A percentile compares a stretch with the other conserved stretches of the same genome.
Conservation (phyloP, 169 alveolate species). For the Eimeria brunetti region DNA sequence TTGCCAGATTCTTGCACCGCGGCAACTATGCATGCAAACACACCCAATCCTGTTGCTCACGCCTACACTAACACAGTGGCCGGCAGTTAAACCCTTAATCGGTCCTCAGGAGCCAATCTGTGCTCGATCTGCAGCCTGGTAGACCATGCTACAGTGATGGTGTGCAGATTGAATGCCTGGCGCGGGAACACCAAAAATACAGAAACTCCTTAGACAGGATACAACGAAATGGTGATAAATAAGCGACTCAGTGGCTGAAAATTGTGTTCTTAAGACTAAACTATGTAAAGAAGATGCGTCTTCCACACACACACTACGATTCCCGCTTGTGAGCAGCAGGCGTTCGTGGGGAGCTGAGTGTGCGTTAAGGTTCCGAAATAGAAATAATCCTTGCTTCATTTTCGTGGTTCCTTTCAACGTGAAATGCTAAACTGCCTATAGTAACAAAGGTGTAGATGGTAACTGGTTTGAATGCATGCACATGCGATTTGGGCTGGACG, state of each 20-base stretch:
- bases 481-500: constrained; percentile 40
- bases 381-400: background rate
- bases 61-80: too few relatives aligned
- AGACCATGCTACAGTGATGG: too few relatives aligned
- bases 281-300: background rate
- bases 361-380: background rate
- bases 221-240: background rate
- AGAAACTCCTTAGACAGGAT: background rate
- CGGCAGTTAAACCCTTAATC: too few relatives aligned
- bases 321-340: background rate
- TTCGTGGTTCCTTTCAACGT: background rate
- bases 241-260: background rate
- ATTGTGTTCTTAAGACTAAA: background rate
- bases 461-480: constrained; percentile 31
- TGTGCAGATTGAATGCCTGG: too few relatives aligned
- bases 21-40: too few relatives aligned
- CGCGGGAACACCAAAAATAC: background rate
- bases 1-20: too few relatives aligned
- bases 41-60: too few relatives aligned
- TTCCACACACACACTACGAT: background rate
- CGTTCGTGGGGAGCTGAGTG: background rate
- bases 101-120: too few relatives aligned
- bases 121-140: too few relatives aligned
- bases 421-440: background rate
- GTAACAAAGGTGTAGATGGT: background rate